A percentile compares a stretch with the other conserved stretches of the same genome.
phyloP scores from a whole-genome alignment of 2,329 filamentous ascomycete species.

The Nemania serpens region DNA sequence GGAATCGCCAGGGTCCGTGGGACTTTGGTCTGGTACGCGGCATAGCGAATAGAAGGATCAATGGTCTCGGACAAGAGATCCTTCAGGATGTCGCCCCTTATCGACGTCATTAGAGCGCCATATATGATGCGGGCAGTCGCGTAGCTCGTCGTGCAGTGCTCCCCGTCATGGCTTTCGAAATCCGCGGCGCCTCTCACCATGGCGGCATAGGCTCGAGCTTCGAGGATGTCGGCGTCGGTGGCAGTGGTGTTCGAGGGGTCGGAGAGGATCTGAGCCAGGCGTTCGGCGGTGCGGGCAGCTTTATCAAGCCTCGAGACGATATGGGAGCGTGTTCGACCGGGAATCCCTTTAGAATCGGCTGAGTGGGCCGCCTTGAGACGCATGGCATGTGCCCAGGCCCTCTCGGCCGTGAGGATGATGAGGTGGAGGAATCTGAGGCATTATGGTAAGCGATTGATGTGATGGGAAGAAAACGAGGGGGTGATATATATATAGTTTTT shows the following conservation, averaged over 20 bases:
- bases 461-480: too few species aligned
- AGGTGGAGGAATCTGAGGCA: slow-evolving; percentile 70
- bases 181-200: slow-evolving; percentile 76
- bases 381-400: slow-evolving; percentile 96
- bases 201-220: slow-evolving; percentile 82
- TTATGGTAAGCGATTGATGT: slow-evolving; percentile 4
- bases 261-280: slow-evolving; percentile 69
- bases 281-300: slow-evolving; percentile 70
- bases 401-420: slow-evolving; percentile 83
- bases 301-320: slow-evolving; percentile 88
- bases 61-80: slow-evolving; percentile 85
- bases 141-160: slow-evolving; percentile 74
- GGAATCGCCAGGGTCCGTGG: slow-evolving; percentile 83
- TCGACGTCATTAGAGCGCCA: slow-evolving; percentile 67
- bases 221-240: slow-evolving; percentile 72
- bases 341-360: slow-evolving; percentile 77
- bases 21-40: slow-evolving; percentile 88
- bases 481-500: too few species aligned
- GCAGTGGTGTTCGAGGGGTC: slow-evolving; percentile 68
- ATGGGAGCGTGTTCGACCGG: slow-evolving; percentile 80
- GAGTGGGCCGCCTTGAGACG: slow-evolving; percentile 85
- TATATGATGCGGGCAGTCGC: slow-evolving; percentile 83
- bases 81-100: slow-evolving; percentile 78
- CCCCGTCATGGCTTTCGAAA: slow-evolving; percentile 90
- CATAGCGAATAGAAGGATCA: slow-evolving; percentile 92